These are phyloP conservation scores for Macrophomina phaseolina DNA, from an alignment of 2,329 filamentous ascomycete genomes.

Conservation along the genomic window DNA sequence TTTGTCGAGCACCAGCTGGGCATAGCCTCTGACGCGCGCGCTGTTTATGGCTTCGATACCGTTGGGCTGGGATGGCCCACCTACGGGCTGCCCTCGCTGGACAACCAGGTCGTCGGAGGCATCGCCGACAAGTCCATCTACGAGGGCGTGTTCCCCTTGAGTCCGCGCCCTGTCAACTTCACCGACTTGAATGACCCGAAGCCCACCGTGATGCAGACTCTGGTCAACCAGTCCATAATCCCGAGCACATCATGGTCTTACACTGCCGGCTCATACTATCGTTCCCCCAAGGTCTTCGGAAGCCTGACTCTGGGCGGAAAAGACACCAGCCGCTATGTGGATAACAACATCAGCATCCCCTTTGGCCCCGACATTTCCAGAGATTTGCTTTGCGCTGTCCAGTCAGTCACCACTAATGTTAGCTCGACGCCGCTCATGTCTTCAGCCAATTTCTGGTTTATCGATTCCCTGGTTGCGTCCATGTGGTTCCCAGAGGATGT, in stretches of 20 bases:
- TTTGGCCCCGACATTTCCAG: constrained; percentile 38
- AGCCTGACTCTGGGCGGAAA: constrained; percentile 48
- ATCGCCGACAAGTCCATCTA: constrained; percentile 44
- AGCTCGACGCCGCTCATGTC: constrained; percentile 42
- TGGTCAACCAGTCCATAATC: constrained; percentile 40
- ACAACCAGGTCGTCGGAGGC: constrained; percentile 45
- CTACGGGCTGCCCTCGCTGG: constrained; percentile 34
- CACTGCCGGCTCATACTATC: constrained; percentile 47
- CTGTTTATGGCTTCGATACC: constrained; percentile 44
- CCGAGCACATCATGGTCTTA: constrained; percentile 48
- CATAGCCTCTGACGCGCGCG: constrained; percentile 35
- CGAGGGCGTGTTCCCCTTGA: constrained; percentile 47
- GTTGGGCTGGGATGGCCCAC: constrained; percentile 39
- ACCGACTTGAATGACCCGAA: constrained; percentile 41
- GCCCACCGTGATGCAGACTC: constrained; percentile 38
- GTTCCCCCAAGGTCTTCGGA: constrained; percentile 36
- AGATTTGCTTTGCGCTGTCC: constrained; percentile 38
- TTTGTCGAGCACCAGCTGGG: constrained; percentile 37
- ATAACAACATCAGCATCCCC: constrained; percentile 36
- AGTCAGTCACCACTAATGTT: constrained; percentile 35
- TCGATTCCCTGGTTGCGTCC: constrained; percentile 47
- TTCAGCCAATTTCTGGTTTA: constrained; percentile 37
- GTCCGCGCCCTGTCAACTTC: constrained; percentile 47
- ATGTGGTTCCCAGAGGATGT: constrained; percentile 48
- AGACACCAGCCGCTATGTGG: constrained; percentile 41